These are phyloP conservation scores for Melanomma pulvis-pyrius DNA, from an alignment of 495 filamentous ascomycete genomes.

Conservation along the genomic window DNA sequence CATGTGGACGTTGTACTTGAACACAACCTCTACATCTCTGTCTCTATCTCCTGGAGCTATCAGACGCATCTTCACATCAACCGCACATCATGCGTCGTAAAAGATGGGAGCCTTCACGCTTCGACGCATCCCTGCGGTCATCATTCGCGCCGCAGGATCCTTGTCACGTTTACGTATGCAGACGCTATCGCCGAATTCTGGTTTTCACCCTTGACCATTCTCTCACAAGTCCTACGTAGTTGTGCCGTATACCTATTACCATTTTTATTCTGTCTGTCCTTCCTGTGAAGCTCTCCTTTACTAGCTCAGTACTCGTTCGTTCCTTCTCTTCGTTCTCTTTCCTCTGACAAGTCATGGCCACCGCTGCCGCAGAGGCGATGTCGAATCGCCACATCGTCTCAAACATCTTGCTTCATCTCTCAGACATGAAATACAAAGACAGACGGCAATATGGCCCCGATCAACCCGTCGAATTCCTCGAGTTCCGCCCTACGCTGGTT, in stretches of 20 bases:
- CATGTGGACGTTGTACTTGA: not conserved
- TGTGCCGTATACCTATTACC: not conserved
- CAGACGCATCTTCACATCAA: not conserved
- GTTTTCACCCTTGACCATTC: conserved; percentile 7
- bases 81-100: not conserved
- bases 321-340: conserved; percentile 10
- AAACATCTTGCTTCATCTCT: conserved; percentile 28
- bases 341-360: conserved; percentile 15
- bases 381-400: conserved; percentile 25
- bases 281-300: not conserved
- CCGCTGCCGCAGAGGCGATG: conserved; percentile 3
- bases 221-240: not conserved
- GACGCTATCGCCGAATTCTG: not conserved
- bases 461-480: conserved; percentile 29
- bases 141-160: not conserved
- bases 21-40: not conserved
- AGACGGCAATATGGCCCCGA: conserved; percentile 26
- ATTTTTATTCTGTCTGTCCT: conserved; percentile 1
- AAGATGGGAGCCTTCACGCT: not conserved
- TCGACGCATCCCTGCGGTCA: not conserved
- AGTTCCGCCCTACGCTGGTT: conserved; percentile 36
- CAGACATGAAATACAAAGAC: conserved; percentile 31
- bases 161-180: conserved; percentile 9
- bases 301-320: not conserved
- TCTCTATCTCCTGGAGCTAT: not conserved